Base-by-base conservation (phyloP, 2,329 filamentous ascomycete genomes). In the Arthrobotrys musiformis region DNA sequence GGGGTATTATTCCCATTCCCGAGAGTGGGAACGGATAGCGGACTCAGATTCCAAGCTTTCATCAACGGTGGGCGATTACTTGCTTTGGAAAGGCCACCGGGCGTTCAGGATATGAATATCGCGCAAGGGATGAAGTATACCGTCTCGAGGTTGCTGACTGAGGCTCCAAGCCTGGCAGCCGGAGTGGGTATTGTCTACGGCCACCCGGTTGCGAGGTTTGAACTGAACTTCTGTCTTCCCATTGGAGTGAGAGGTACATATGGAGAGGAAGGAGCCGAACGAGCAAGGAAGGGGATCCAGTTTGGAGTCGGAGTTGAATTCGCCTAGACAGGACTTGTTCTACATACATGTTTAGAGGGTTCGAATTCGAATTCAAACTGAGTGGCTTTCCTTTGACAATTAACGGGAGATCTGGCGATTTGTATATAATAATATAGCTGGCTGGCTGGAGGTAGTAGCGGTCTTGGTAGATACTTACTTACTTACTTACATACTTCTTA, bases 291-390 rank as follows among this genome's bases (percentile, higher is more conserved):
- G 85, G 95, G 95, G 0, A 82, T 99, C 79, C 93, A 95, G 83
- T 90, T 99, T 81, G 95, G 95, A n/a, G 93, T 99, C 44, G 95
- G 95, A 60, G 93, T 99, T 82, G 96, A 92, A 85, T 97, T 99
- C 83, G 85, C 98, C 87, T 98, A 91, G 70, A 78, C 52, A n/a
- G n/a, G n/a, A n/a, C n/a, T n/a, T n/a, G n/a, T 66, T 26, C 13
- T 56, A 44, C 44, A 24, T 17, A 52, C 40, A 50, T 4, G 22
- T 15, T 28, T n/a, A 30, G 50, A 46, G 28, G 5, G 8, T 37
- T 52, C 22, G 19, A 15, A 48, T 24, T 11, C 44, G 1, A 11
- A 24, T 48, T 3, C 0, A 8, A 17, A 30, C 13, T 30, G 54
- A 28, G 15, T 13, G 33, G 7, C n/a, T n/a, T n/a, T n/a, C n/a